These are phyloP conservation scores for Leccinum rimulosum DNA, from an alignment of 768 basidiomycete species.

Conservation along the genomic window DNA sequence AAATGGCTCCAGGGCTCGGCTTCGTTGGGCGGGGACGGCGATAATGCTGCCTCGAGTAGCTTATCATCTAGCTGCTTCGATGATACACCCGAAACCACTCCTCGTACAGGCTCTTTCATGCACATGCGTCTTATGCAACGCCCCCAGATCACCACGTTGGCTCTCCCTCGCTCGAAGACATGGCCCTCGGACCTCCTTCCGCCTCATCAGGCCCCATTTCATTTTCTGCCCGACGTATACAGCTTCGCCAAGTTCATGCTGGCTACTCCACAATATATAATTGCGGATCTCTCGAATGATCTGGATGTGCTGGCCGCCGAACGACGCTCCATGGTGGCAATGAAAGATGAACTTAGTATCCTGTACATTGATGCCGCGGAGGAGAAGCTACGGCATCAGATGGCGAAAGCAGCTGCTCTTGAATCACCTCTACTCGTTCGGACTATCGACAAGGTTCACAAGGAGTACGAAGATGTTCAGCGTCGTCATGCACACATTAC, in stretches of 20 bases:
- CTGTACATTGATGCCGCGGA: slow-evolving; percentile 80
- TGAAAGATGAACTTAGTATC: slow-evolving; percentile 74
- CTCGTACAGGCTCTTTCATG: slow-evolving; percentile 57
- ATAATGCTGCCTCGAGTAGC: slow-evolving; percentile 26
- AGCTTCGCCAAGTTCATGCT: slow-evolving; percentile 94
- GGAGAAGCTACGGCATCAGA: slow-evolving; percentile 72
- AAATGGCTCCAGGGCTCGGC: slow-evolving; percentile 75
- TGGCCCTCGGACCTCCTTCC: slow-evolving; percentile 95
- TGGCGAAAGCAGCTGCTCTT: slow-evolving; percentile 74
- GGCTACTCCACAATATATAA: slow-evolving; percentile 83
- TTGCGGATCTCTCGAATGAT: slow-evolving; percentile 69
- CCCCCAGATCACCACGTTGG: slow-evolving; percentile 92
- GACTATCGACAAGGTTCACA: slow-evolving; percentile 60
- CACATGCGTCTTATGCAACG: slow-evolving; percentile 89
- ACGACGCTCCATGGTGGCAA: slow-evolving; percentile 57
- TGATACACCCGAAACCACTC: slow-evolving; percentile 37
- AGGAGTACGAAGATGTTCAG: slow-evolving; percentile 54
- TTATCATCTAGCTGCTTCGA: slow-evolving; percentile 48
- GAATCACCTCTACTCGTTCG: slow-evolving; percentile 65
- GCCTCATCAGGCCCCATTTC: slow-evolving; percentile 91
- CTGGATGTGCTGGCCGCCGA: slow-evolving; percentile 71
- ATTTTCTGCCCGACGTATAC: slow-evolving; percentile 92
- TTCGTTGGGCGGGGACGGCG: slow-evolving; percentile 31
- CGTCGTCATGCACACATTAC: slow-evolving; percentile 31
- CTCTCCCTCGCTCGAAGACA: slow-evolving; percentile 84